Evolutionary conservation across 129 eudicot species (phyloP), one percentile per base, ranked within the genome.

Genomic region (Artemisia tridentata): DNA sequence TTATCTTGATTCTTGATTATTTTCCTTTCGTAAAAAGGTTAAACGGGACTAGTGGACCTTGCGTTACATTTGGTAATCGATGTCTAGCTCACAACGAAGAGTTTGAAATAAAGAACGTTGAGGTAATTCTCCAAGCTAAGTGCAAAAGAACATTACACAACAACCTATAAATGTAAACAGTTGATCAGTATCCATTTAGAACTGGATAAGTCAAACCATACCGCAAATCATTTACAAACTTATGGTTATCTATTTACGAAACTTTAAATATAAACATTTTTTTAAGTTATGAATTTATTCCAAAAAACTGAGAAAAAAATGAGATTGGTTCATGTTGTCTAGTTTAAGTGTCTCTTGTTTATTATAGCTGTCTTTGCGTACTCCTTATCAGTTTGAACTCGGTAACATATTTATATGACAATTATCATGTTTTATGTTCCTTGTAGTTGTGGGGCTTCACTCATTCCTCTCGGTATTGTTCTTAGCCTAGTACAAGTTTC

Each of bases 361-460:
- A 21, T 21, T 21, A 21, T 21, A 21, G 23, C 1, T 21, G 23
- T 21, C 23, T 21, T 21, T 21, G 23, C 23, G 1, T 1, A 21
- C 29, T 27, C 29, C 29, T 1, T 27, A 27, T 27, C 29, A 15
- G 19, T 51, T 51, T 51, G 56, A 15, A 51, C 7, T 51, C 17
- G 56, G 56, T 27, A 27, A 27, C 56, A 51, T 18, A 51, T 8
- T 19, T 56, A 16, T 6, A 19, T 49, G 15, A 18, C 27, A 6
- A 50, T 71, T 7, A 41, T 57, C 2, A 20, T 71, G 4, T 43
- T 41, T 13, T 57, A 31, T 50, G 10, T n/a, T 45, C 15, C 1
- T 41, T 83, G 91, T 90, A 90, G 95, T 79, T 87, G 27, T 90
- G 95, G 97, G 95, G 95, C 49, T 90, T 86, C 67, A 74, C 83